phyloP scores from a whole-genome alignment of 257 asterid genomes.

The Solanum megistacrolobum region DNA sequence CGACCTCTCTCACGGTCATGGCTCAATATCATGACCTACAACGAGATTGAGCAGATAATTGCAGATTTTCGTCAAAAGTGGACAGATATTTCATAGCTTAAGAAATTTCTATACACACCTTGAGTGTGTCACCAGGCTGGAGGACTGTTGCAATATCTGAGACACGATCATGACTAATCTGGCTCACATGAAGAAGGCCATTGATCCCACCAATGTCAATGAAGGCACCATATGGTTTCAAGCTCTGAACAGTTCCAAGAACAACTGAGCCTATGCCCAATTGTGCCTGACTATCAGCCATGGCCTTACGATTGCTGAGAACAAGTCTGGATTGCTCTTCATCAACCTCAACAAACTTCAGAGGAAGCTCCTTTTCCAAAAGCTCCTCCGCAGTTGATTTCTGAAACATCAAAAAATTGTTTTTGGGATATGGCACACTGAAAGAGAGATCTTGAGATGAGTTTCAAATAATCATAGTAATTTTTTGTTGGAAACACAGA shows the following conservation, averaged over 20 bases:
- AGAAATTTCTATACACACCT: slow-evolving; percentile 31
- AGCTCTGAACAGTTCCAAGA: slow-evolving; percentile 85
- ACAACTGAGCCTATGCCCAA: slow-evolving; percentile 94
- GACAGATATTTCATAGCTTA: background rate
- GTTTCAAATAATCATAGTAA: background rate
- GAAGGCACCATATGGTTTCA: slow-evolving; percentile 97
- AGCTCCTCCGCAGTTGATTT: slow-evolving; percentile 90
- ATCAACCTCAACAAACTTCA: slow-evolving; percentile 84
- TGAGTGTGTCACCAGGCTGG: slow-evolving; percentile 89
- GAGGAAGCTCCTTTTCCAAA: slow-evolving; percentile 73
- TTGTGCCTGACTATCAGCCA: slow-evolving; percentile 97
- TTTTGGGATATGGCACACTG: background rate
- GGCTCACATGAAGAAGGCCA: slow-evolving; percentile 94
- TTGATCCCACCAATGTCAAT: slow-evolving; percentile 93
- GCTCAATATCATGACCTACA: slow-evolving; percentile 93
- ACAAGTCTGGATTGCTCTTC: slow-evolving; percentile 81
- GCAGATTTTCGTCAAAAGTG: background rate
- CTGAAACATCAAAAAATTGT: slow-evolving; percentile 24
- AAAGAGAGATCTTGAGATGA: background rate
- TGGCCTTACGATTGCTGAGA: slow-evolving; percentile 93
- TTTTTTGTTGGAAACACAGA: background rate
- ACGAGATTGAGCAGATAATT: slow-evolving; percentile 3
- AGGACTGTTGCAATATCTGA: slow-evolving; percentile 84
- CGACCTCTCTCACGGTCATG: slow-evolving; percentile 99
- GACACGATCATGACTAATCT: slow-evolving; percentile 93